These are phyloP conservation scores for Myxozyma geophila DNA, from an alignment of 805 yeast genomes.

Conservation along the genomic window DNA sequence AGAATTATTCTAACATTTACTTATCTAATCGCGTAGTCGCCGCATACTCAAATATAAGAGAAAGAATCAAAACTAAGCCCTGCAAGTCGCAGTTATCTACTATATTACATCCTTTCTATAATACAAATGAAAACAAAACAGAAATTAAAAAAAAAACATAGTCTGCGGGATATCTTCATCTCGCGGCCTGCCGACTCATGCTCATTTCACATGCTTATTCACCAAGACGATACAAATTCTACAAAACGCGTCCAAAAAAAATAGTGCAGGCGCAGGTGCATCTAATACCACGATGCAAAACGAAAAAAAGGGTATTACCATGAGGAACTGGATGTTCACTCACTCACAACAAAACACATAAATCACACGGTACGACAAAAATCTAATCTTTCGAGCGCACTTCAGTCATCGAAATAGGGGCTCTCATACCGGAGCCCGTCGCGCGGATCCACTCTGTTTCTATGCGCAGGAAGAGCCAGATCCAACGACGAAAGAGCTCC, in stretches of 20 bases:
- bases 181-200: no score
- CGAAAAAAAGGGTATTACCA: not conserved
- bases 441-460: constrained; percentile 67
- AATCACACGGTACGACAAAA: not conserved
- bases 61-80: no score
- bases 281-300: not conserved
- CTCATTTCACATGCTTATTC: no score
- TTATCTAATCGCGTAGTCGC: no score
- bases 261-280: not conserved
- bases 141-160: no score
- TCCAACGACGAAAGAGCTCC: constrained; percentile 81
- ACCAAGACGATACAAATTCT: not conserved
- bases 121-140: no score
- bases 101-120: no score
- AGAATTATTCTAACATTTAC: not conserved
- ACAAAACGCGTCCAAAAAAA: not conserved
- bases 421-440: constrained; percentile 8
- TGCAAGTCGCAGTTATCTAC: no score
- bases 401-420: constrained; percentile 6
- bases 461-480: constrained; percentile 85
- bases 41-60: no score
- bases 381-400: constrained; percentile 13
- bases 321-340: not conserved
- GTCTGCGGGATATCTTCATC: no score
- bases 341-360: not conserved